Conservation (phyloP, 169 alveolate genomes). For the Eimeria falciformis region DNA sequence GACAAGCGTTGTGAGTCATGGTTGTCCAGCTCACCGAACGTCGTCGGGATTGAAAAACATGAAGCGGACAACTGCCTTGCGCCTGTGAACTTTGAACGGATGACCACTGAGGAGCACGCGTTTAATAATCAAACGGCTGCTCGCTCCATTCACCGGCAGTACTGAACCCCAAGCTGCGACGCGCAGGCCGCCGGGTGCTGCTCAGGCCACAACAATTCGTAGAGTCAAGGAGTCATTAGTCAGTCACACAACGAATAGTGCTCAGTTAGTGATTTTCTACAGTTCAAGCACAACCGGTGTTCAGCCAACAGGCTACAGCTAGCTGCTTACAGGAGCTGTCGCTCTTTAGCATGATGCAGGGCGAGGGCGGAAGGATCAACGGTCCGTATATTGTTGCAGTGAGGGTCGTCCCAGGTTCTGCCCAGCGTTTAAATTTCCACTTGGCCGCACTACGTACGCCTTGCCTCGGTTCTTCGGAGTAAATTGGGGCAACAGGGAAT, state of each 20-base stretch:
- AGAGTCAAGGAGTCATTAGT: neutral
- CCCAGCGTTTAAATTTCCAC: conserved; percentile 59
- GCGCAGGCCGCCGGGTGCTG: conserved; percentile 50
- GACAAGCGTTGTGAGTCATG: neutral
- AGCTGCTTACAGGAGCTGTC: conserved; percentile 15
- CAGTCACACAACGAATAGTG: neutral
- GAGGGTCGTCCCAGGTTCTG: conserved; percentile 56
- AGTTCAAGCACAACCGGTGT: too few relatives aligned
- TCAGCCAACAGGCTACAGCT: neutral
- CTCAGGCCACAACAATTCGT: conserved; percentile 8
- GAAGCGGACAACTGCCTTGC: conserved; percentile 96
- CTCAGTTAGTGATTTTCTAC: too few relatives aligned
- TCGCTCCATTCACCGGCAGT: conserved; percentile 89
- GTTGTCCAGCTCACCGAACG: conserved; percentile 86
- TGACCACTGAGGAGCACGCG: conserved; percentile 98
- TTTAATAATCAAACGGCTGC: conserved; percentile 96
- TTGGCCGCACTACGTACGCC: conserved; percentile 46
- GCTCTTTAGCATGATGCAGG: conserved; percentile 43
- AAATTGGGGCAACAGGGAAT: conserved; percentile 52
- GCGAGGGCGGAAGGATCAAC: conserved; percentile 64
- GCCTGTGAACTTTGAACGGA: conserved; percentile 95
- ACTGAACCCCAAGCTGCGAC: conserved; percentile 90
- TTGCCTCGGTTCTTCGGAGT: conserved; percentile 66
- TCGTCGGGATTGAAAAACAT: conserved; percentile 99
- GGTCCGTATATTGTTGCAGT: conserved; percentile 59